Base-by-base conservation (phyloP, 2,329 filamentous ascomycete species). In the Pseudopithomyces maydicus region DNA sequence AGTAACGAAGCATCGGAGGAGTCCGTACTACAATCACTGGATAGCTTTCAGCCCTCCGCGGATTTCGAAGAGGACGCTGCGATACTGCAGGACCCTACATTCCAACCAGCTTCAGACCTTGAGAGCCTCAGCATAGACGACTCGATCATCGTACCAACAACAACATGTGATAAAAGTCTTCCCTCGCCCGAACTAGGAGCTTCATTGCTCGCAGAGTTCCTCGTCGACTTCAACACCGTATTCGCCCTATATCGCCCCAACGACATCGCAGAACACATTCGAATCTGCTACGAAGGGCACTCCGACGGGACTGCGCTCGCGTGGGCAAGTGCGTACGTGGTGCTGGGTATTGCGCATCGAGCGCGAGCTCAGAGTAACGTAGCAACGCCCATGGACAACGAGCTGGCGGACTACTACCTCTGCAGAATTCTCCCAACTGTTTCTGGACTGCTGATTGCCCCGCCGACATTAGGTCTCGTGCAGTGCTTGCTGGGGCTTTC, bases 181-280 rank as follows among this genome's bases (percentile, higher is more conserved):
- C 66, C 69, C n/a, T 47, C 58, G 4, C 68, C 66, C 1, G 62
- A 68, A 19, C 54, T 70, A 5, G 69, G 64, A 7, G 64, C 63
- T 2, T 59, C 64, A 14, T 43, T 72, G 19, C 63, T 70, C 3
- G 55, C 56, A 1, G 68, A 72, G 23, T 71, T 58, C 26, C 54
- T 70, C 6, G 63, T 65, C 2, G 66, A 72, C 49, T 63, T 68
- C 46, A 72, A 72, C 35, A 66, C 65, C 2, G 66, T 64, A 0
- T 62, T 48, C 19, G 62, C 67, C 15, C 56, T 72, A 2, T 72
- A 64, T 43, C 58, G 61, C 8, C 66, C 63, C 3, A 58, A 65
- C 23, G 55, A 56, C 6, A 61, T 70, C 15, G 63, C 60, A 2
- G 55, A 69, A 2, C 67, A 72, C 33, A 58, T 69, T 5, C 63